These are phyloP conservation scores for Apostasia shenzhenica DNA, from an alignment of 106 monocot species.

Conservation along the genomic window DNA sequence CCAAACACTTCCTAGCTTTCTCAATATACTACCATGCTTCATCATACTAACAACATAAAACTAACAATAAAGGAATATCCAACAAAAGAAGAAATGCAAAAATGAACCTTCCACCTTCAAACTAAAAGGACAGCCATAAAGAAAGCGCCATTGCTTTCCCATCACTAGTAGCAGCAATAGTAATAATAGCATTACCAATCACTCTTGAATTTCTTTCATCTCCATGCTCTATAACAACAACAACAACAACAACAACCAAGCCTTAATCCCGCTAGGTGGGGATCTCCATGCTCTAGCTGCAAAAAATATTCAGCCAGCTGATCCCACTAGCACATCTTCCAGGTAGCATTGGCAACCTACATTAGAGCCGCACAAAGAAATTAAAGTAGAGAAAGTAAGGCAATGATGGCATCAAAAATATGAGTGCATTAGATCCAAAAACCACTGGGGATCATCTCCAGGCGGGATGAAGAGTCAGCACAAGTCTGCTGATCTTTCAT, in stretches of 20 bases:
- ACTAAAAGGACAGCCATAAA: constrained; percentile 92
- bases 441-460: constrained; percentile 96
- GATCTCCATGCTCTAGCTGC: constrained; percentile 47
- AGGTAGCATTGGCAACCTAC: constrained; percentile 95
- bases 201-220: constrained; percentile 81
- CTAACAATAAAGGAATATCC: constrained; percentile 2
- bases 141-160: constrained; percentile 98
- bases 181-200: constrained; percentile 40
- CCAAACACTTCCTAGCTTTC: constrained; percentile 91
- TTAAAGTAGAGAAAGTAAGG: neutral
- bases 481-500: constrained; percentile 94
- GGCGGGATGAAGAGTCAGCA: constrained; percentile 74
- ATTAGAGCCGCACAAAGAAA: constrained; percentile 1
- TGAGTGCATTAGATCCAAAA: constrained; percentile 15
- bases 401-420: neutral
- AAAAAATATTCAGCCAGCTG: constrained; percentile 98
- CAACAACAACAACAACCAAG: too few relatives aligned
- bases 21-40: constrained; percentile 90
- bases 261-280: too few relatives aligned
- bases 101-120: constrained; percentile 60
- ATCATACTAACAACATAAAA: constrained; percentile 51
- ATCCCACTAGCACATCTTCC: constrained; percentile 99
- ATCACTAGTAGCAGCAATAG: constrained; percentile 57
- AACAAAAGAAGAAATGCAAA: neutral
- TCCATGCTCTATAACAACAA: constrained; percentile 12